phyloP scores from a whole-genome alignment of 805 yeast species.

The Yarrowia phangngaensis region DNA sequence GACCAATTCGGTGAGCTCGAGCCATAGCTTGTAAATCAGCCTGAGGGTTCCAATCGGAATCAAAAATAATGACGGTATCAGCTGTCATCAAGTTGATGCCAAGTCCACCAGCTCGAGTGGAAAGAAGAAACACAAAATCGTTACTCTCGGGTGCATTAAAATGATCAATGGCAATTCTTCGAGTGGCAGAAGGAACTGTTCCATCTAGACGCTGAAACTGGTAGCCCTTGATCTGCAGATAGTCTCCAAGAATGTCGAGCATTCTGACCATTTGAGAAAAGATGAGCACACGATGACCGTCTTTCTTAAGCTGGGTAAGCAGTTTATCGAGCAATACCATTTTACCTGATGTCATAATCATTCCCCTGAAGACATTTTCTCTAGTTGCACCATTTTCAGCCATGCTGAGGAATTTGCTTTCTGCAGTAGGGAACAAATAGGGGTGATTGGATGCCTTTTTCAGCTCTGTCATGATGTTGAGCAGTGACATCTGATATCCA shows the following conservation, averaged over 20 bases:
- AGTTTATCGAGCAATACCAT: constrained; percentile 94
- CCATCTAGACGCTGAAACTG: constrained; percentile 94
- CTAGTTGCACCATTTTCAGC: constrained; percentile 50
- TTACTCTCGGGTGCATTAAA: constrained; percentile 90
- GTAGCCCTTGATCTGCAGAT: constrained; percentile 77
- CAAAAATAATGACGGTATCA: constrained; percentile 95
- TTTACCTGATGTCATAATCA: constrained; percentile 96
- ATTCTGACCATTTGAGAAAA: constrained; percentile 97
- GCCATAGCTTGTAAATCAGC: constrained; percentile 99
- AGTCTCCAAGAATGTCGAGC: constrained; percentile 92
- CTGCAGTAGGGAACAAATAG: constrained; percentile 89
- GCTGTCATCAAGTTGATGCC: constrained; percentile 99
- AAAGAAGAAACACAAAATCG: constrained; percentile 83
- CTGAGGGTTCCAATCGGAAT: constrained; percentile 99
- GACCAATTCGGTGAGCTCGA: constrained; percentile 99
- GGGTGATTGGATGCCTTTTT: constrained; percentile 98
- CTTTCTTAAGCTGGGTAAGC: constrained; percentile 75
- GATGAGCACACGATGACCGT: constrained; percentile 93
- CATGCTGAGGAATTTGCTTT: constrained; percentile 62
- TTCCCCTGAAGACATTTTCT: constrained; percentile 78
- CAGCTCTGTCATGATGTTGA: constrained; percentile 91
- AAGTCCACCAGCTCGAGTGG: constrained; percentile 98
- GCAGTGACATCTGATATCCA: constrained; percentile 71
- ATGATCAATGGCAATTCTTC: constrained; percentile 93
- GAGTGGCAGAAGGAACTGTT: constrained; percentile 88